phyloP scores from a whole-genome alignment of 257 asterid species.

The Fraxinus americana region DNA sequence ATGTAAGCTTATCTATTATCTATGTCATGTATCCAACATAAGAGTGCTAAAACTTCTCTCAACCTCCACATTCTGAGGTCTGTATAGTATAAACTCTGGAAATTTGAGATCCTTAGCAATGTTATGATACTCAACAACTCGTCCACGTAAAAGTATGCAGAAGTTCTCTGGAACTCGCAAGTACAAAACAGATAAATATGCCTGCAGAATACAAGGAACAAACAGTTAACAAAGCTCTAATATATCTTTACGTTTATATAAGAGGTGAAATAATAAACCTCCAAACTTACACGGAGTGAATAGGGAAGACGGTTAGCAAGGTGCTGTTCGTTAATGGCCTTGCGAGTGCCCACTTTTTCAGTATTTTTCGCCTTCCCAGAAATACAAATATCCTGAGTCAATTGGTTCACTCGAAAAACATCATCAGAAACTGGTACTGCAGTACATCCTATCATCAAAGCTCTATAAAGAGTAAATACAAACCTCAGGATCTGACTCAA shows the following conservation, averaged over 20 bases:
- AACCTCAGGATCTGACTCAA: conserved; percentile 82
- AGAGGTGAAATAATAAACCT: conserved; percentile 3
- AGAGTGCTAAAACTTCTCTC: conserved; percentile 27
- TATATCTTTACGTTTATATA: conserved; percentile 11
- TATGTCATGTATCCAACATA: conserved; percentile 3
- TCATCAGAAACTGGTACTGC: conserved; percentile 16
- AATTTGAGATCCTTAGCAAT: conserved; percentile 75
- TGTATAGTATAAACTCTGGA: conserved; percentile 77
- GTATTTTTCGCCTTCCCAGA: conserved; percentile 35
- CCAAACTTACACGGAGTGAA: conserved; percentile 83
- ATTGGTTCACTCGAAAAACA: conserved; percentile 24
- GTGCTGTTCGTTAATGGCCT: conserved; percentile 54
- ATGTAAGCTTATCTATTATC: conserved; percentile 16
- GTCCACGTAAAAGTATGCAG: conserved; percentile 67
- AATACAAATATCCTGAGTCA: conserved; percentile 74
- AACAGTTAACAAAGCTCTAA: conserved; percentile 24
- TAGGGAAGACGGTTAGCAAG: conserved; percentile 75
- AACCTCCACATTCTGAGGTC: conserved; percentile 66
- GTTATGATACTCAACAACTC: conserved; percentile 63
- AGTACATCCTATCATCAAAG: conserved; percentile 19
- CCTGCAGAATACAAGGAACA: conserved; percentile 52
- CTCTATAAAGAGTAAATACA: conserved; percentile 25
- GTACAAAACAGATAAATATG: conserved; percentile 80
- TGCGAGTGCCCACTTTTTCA: conserved; percentile 31
- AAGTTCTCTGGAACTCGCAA: conserved; percentile 60